Evolutionary conservation across 2,329 filamentous ascomycete genomes (phyloP), one percentile per base, ranked within the genome.

Genomic region (Metarhizium anisopliae): DNA sequence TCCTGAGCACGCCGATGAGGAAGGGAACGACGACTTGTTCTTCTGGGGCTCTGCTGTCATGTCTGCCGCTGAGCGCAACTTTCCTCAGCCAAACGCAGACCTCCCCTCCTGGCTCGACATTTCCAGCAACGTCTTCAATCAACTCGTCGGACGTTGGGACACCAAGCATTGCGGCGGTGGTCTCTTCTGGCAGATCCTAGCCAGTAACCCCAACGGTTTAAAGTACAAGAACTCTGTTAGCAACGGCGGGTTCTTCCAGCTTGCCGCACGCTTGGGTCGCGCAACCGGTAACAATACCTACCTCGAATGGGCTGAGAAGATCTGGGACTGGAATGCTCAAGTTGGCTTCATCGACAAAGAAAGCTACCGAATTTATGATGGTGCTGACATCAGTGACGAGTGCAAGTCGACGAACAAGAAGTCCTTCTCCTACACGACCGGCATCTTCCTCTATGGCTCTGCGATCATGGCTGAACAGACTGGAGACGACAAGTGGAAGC

Each of bases 151-250:
- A 25, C 82, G 90, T 50, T 94, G 90, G 90, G 84, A 92, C 66
- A 77, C 73, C 0, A 72, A 75, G 0, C 70, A 74, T 43, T 95
- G 90, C 64, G 77, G 76, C 30, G 90, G 90, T 58, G 90, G 90
- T 4, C 72, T 94, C 50, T 77, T 83, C 56, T 93, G 89, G 89
- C 90, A 95, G 73, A 90, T 95, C 61, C 92, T 86, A 68, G 73
- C 79, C 1, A 82, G 80, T 63, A 93, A 95, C 67, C 74, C 75
- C 50, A 84, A 84, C 59, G 90, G 90, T 14, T 85, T 91, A 67
- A 79, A 83, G 64, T 94, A 95, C 79, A 94, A 92, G 72, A 93
- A 93, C 73, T 80, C 84, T 6, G 82, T 92, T 62, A 85, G 85
- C 59, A 94, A 94, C 68, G 89, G 88, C 47, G 85, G 84, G n/a